Conservation (phyloP, 495 filamentous ascomycete species). For the Thermochaetoides thermophila region DNA sequence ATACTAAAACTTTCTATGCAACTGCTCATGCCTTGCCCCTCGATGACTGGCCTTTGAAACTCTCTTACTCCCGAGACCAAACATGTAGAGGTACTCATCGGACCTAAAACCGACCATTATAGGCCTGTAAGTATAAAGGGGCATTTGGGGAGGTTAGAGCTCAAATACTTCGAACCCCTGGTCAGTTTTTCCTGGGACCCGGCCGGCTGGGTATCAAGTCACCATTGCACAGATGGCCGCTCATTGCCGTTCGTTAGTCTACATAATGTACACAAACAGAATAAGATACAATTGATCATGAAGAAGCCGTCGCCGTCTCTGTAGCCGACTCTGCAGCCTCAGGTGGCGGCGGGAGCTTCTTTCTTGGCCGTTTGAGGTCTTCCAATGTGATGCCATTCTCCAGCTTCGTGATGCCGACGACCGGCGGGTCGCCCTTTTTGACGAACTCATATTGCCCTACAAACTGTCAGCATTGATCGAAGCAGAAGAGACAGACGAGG, state of each 20-base stretch:
- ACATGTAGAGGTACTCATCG: too few species aligned
- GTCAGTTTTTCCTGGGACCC: too few species aligned
- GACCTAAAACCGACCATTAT: too few species aligned
- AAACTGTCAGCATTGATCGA: constrained; percentile 10
- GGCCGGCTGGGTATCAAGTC: neutral
- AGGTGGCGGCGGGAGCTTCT: constrained; percentile 49
- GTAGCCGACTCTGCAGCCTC: constrained; percentile 14
- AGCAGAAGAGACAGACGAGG: constrained; percentile 2
- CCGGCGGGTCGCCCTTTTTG: constrained; percentile 75
- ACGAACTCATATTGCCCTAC: constrained; percentile 87
- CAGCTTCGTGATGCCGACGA: constrained; percentile 90
- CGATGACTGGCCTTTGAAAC: too few species aligned
- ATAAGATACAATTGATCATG: constrained; percentile 6
- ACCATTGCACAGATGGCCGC: too few species aligned
- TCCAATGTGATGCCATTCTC: constrained; percentile 69
- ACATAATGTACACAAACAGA: constrained; percentile 9
- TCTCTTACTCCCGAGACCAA: too few species aligned
- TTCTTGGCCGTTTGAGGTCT: constrained; percentile 60
- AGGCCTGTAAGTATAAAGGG: too few species aligned
- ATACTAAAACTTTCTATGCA: too few species aligned
- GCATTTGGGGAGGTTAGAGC: too few species aligned
- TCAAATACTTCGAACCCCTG: too few species aligned
- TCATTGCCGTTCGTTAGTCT: constrained; percentile 4
- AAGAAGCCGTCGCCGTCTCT: constrained; percentile 8
- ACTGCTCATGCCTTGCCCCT: too few species aligned